Evolutionary conservation across 2,329 filamentous ascomycete species (phyloP), one percentile per base, ranked within the genome.

Genomic region (Diatrype stigma): DNA sequence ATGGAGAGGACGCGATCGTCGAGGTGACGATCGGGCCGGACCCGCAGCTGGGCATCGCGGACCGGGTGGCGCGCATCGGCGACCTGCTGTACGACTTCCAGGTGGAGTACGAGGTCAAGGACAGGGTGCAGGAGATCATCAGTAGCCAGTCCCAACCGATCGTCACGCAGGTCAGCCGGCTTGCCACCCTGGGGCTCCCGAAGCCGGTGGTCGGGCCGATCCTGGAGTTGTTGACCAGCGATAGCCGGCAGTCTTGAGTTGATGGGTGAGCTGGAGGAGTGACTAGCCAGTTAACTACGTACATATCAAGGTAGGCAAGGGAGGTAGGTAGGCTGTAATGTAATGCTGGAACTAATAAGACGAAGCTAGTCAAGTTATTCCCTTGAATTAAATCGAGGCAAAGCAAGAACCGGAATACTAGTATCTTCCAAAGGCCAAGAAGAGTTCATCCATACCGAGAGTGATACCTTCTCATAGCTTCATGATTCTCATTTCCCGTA

Each of bases 31-130:
- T 40, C 10, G 37, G 37, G 17, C n/a, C 3, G 3, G 37, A 22
- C 19, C 37, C 17, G 37, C 37, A 40, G 17, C 19, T 40, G 10
- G 11, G 37, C 17, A 17, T 8, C 3, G 19, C 19, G 12, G 17
- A 40, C 19, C 3, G 8, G 12, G 10, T 17, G 16, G 42, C 53
- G 12, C 49, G 56, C 2, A 51, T 66, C 1, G 49, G 54, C 7
- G 48, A 56, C 11, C 42, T 62, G 0, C 45, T 67, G 4, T 45
- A 58, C 22, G 61, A 67, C 28, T 62, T 52, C 8, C 64, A 67
- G 49, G 63, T 63, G 46, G 61, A 60, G 3, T 63, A 64, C 46
- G 49, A 46, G 35, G 45, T 52, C 8, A 66, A 66, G 42, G 60
- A 63, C 19, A 59, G 54, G 26, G 49, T 67, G 2, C 63, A 60